A percentile compares a stretch with the other conserved stretches of the same genome.
phyloP scores from a whole-genome alignment of 352 stramenopile genomes.

The Blastocystis sp. region DNA sequence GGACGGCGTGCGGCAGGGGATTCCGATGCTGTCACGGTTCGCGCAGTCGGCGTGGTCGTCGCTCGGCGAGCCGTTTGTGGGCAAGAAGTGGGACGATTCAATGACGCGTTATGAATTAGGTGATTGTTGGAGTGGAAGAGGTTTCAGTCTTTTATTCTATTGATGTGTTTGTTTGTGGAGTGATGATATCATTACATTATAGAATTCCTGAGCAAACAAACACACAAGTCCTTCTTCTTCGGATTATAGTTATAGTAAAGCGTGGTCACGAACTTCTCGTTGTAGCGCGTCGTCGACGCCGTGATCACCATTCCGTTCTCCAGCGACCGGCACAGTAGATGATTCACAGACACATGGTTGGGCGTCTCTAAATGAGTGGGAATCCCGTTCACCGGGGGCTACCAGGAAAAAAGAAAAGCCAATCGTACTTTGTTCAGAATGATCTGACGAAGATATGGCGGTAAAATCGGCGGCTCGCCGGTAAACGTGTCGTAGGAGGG shows the following conservation, averaged over 20 bases:
- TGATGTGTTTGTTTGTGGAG: not conserved
- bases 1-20: not conserved
- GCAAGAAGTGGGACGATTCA: not conserved
- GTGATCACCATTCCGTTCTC: slow-evolving; percentile 57
- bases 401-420: not conserved
- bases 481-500: slow-evolving; percentile 48
- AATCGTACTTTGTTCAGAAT: slow-evolving; percentile 33
- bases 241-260: slow-evolving; percentile 57
- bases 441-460: slow-evolving; percentile 52
- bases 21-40: not conserved
- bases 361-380: slow-evolving; percentile 49
- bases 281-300: slow-evolving; percentile 44
- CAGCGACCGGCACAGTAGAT: slow-evolving; percentile 49
- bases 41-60: not conserved
- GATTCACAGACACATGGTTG: slow-evolving; percentile 55
- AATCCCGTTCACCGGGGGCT: slow-evolving; percentile 49
- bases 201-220: not conserved
- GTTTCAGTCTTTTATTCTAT: not conserved
- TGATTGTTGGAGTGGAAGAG: not conserved
- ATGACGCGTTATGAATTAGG: not conserved
- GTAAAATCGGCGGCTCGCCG: slow-evolving; percentile 43
- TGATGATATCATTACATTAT: no score
- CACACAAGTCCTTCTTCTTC: slow-evolving; percentile 49
- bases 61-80: not conserved
- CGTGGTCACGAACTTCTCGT: slow-evolving; percentile 55